Evolutionary conservation across 2,329 filamentous ascomycete species (phyloP).

Genomic region (Colletotrichum tabaci): DNA sequence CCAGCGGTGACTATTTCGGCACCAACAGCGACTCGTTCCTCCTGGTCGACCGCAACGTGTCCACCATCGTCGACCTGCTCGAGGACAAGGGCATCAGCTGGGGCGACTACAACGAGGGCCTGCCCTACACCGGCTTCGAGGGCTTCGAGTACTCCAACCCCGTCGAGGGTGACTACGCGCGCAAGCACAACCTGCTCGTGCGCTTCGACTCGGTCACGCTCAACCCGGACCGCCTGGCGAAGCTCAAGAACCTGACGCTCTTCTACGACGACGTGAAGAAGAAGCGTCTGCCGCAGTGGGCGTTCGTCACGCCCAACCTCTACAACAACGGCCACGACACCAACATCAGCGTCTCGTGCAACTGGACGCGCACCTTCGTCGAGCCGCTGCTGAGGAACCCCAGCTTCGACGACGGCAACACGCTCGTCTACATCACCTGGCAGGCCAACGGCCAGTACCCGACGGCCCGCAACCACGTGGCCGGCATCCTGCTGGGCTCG

Average conservation of each 20-base stretch:
- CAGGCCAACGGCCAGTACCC: conserved; percentile 83
- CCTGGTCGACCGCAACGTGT: conserved; percentile 69
- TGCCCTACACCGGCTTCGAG: conserved; percentile 48
- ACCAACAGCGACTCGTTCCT: conserved; percentile 74
- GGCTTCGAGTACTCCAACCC: conserved; percentile 20
- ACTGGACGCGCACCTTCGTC: conserved; percentile 67
- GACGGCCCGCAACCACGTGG: conserved; percentile 74
- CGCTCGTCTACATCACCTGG: conserved; percentile 78
- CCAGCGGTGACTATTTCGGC: conserved; percentile 76
- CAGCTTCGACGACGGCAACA: conserved; percentile 65
- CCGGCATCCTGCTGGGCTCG: conserved; percentile 82
- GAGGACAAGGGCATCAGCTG: conserved; percentile 50
- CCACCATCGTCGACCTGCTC: conserved; percentile 52
- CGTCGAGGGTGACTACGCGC: conserved; percentile 22
- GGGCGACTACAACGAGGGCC: conserved; percentile 49
- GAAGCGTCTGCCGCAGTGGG: conserved; percentile 22
- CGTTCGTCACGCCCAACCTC: conserved; percentile 28
- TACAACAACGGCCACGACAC: conserved; percentile 29
- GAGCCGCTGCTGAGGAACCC: conserved; percentile 65
- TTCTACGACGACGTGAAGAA: conserved; percentile 21
- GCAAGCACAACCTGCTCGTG: conserved; percentile 30
- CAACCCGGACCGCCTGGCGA: conserved; percentile 4
- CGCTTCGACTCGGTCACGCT: conserved; percentile 18
- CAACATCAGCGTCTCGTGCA: conserved; percentile 53
- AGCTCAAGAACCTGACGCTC: neutral